Evolutionary conservation across 1,284 basidiomycete species (phyloP), one percentile per base, ranked within the genome.

Genomic region (Uromyces viciae-fabae): DNA sequence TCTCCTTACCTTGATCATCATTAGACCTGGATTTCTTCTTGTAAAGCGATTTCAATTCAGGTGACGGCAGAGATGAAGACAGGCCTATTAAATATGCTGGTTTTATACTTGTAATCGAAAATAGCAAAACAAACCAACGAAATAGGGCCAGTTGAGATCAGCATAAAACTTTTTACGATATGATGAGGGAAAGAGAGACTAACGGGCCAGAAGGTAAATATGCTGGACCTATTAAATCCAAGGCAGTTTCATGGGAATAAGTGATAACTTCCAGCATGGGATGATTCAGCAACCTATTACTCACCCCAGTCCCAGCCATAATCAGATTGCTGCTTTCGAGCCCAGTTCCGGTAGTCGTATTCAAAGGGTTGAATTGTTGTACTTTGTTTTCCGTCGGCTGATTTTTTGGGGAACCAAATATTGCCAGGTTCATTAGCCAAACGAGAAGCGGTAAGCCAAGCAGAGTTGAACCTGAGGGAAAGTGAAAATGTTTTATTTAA

Each of bases 241-340:
- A 74, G 46, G 46, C 25, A 38, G 58, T 33, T 22, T 3, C 7
- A 36, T 42, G 3, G 19, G 49, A 56, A 73, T 38, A n/a, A 11
- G 9, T 42, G n/a, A n/a, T 28, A 38, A 36, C n/a, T n/a, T n/a
- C n/a, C n/a, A n/a, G 22, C n/a, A 31, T 9, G 7, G 17, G 5
- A 69, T 56, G n/a, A 38, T 19, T 33, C n/a, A 17, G n/a, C n/a
- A n/a, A n/a, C n/a, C n/a, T n/a, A 49, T 25, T 36, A 71, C 76
- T 28, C 46, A 78, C 84, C 84, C 84, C 84, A 85, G 69, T 85
- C 84, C 84, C 84, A 85, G 19, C 84, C 84, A 66, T 84, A 83
- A 81, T 84, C 84, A 19, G 82, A 82, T 81, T 84, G 83, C 64
- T 83, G 82, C 77, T 84, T 85, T 38, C 84, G 81, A n/a, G 83